Base-by-base conservation (phyloP, 352 stramenopile genomes). In the Saprolegnia diclina region DNA sequence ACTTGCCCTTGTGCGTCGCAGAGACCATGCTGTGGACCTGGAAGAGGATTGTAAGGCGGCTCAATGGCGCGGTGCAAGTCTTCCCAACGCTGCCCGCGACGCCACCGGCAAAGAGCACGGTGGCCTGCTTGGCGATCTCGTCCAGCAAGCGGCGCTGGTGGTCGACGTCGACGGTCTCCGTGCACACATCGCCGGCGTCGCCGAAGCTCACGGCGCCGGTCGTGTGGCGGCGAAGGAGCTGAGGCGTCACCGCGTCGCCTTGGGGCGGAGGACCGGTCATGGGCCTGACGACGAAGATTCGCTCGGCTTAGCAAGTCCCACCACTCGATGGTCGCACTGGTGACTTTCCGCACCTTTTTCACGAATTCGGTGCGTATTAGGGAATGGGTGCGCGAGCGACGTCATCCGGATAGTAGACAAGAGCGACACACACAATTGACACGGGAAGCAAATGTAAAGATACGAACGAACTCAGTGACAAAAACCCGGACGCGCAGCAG, bases 1-100 rank as follows among this genome's bases (percentile, higher is more conserved):
- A 95, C 65, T 83, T 82, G 70, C 91, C 85, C 38, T 85, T 93
- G 75, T 93, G 85, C 10, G 83, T 81, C 65, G 87, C 91, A 24
- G 87, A 93, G 13, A 98, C 90, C 89, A 98, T 96, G 35, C 88
- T 96, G 78, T 98, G 92, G 21, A 99, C 95, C 79, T 98, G 94
- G 80, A 97, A 98, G 21, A 98, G 80, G 72, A 99, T 98, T 32
- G 95, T 98, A 5, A 98, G 78, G 18, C 94, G 90, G 73, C 87
- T 97, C 6, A 99, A 81, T 44, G 95, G 95, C 40, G 95, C 95
- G 10, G 95, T 98, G 38, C 97, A 80, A 14, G 94, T 98, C 79
- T 99, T 99, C 56, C 92, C 94, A 22, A 98, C 82, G 72, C 89
- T 97, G 35, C 95, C 95, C n/a, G 95, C 94, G 64, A 98, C 83